These are phyloP conservation scores for Trifolium subterraneum DNA, from an alignment of 306 rosid species.

Conservation along the genomic window DNA sequence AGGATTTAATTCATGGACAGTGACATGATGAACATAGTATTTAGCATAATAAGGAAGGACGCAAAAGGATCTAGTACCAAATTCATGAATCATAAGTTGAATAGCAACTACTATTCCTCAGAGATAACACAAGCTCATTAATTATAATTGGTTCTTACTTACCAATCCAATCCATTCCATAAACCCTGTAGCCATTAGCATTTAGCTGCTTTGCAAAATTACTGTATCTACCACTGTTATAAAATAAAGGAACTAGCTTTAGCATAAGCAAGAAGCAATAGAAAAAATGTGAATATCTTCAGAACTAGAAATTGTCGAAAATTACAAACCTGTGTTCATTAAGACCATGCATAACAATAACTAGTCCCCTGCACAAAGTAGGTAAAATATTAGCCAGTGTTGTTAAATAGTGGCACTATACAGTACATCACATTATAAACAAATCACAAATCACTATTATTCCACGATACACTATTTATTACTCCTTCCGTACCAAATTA, in stretches of 20 bases:
- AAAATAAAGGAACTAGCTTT: slow-evolving; percentile 36
- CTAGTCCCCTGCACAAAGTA: slow-evolving; percentile 74
- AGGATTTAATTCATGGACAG: neutral
- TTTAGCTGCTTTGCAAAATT: slow-evolving; percentile 83
- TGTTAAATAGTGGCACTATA: neutral
- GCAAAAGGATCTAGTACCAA: slow-evolving; percentile 25
- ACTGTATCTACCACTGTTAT: slow-evolving; percentile 76
- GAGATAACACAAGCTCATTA: slow-evolving; percentile 11
- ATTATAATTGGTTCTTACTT: slow-evolving; percentile 39
- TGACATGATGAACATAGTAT: slow-evolving; percentile 19
- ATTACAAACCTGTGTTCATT: slow-evolving; percentile 88
- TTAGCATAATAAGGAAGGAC: neutral
- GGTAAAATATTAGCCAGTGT: slow-evolving; percentile 16
- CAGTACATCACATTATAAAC: neutral
- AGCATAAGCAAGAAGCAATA: slow-evolving; percentile 24
- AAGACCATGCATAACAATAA: slow-evolving; percentile 87
- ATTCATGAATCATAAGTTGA: slow-evolving; percentile 19
- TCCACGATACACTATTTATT: neutral
- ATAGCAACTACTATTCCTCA: slow-evolving; percentile 12
- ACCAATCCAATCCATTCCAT: slow-evolving; percentile 99
- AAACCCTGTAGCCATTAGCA: slow-evolving; percentile 83
- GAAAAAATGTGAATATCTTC: slow-evolving; percentile 5
- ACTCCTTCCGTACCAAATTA: no score
- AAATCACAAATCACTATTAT: neutral
- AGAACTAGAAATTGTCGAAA: slow-evolving; percentile 15